Conservation (phyloP, 2,329 filamentous ascomycete species). For the Aureobasidium sp. region DNA sequence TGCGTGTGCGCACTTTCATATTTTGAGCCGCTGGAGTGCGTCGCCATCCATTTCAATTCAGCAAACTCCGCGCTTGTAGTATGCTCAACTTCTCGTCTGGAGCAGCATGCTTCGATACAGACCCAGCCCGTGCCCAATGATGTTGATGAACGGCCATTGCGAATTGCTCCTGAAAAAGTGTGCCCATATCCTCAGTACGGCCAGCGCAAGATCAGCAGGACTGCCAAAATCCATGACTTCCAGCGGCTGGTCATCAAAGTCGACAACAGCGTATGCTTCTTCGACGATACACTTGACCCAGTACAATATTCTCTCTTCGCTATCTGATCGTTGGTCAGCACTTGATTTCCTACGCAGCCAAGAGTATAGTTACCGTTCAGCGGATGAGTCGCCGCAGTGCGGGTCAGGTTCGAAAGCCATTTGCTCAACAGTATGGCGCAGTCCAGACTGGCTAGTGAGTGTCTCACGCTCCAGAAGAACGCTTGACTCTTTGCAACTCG, state of each 20-base stretch:
- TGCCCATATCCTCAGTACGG: slow-evolving; percentile 37
- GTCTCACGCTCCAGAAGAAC: slow-evolving; percentile 52
- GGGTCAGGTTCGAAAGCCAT: slow-evolving; percentile 30
- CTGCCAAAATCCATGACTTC: slow-evolving; percentile 26
- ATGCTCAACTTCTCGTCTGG: background rate
- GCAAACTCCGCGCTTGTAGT: no score
- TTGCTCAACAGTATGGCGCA: slow-evolving; percentile 50
- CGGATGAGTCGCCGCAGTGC: background rate
- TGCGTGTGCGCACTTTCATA: no score
- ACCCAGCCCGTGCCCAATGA: slow-evolving; percentile 28
- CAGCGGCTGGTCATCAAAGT: slow-evolving; percentile 22
- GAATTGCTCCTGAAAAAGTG: slow-evolving; percentile 37
- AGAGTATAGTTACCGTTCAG: background rate
- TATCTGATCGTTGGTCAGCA: slow-evolving; percentile 29
- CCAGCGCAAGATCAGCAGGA: slow-evolving; percentile 33
- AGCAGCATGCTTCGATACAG: background rate
- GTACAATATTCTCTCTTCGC: slow-evolving; percentile 32
- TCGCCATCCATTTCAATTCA: no score
- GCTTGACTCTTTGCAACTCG: slow-evolving; percentile 50
- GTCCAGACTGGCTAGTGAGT: slow-evolving; percentile 49
- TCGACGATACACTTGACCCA: slow-evolving; percentile 38
- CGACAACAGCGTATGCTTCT: slow-evolving; percentile 31
- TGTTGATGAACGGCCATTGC: slow-evolving; percentile 38
- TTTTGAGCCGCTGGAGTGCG: no score
- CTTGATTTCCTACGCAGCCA: slow-evolving; percentile 26